Evolutionary conservation across 352 stramenopile species (phyloP).

Genomic region (Globisporangium mamillatum): DNA sequence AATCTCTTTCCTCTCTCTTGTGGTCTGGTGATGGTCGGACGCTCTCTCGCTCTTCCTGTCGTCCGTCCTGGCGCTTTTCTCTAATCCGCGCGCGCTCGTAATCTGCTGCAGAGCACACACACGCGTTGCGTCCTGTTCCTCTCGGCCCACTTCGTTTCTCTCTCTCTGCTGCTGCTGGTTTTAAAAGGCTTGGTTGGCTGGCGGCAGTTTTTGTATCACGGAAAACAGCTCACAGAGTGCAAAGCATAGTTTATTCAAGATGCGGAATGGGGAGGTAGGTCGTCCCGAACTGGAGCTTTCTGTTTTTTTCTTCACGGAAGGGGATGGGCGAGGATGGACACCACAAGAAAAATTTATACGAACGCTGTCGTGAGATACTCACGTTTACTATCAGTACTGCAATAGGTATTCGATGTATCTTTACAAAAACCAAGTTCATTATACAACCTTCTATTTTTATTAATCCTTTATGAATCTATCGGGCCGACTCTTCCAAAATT

Average conservation of each 20-base stretch:
- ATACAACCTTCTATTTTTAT: neutral
- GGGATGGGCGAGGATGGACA: neutral
- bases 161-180: conserved; percentile 9
- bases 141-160: conserved; percentile 21
- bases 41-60: conserved; percentile 2
- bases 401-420: neutral
- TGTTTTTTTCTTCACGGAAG: conserved; percentile 1
- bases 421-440: neutral
- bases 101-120: neutral
- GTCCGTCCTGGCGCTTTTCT: neutral
- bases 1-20: conserved; percentile 13
- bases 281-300: conserved; percentile 10
- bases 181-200: conserved; percentile 34
- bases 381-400: neutral
- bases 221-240: conserved; percentile 15
- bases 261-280: neutral
- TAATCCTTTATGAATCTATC: neutral
- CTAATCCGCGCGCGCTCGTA: neutral
- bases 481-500: neutral
- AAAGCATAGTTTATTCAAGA: conserved; percentile 18
- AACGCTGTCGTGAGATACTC: neutral
- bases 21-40: neutral
- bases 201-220: conserved; percentile 14
- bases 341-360: conserved; percentile 1
- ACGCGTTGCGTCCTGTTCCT: conserved; percentile 17